Evolutionary conservation across 805 yeast species (phyloP), one percentile per base, ranked within the genome.

Genomic region (Yarrowia sp.): DNA sequence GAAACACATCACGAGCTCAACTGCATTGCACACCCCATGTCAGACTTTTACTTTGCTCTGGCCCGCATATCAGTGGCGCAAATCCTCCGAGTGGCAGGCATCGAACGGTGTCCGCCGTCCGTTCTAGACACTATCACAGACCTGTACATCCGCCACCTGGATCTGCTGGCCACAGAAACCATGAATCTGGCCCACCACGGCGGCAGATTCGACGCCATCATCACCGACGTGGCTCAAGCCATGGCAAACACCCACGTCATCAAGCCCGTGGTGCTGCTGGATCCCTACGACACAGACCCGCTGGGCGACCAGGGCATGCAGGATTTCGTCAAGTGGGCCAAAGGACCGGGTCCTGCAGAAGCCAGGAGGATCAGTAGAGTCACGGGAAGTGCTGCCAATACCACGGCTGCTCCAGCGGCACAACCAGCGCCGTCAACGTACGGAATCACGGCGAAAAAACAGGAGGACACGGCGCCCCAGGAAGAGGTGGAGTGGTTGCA

Each of bases 91-190:
- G 86, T 95, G 0, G 85, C 87, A 38, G 99, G 99, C 0, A 91
- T 92, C 73, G 97, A 91, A 70, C 83, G 87, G 72, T 87, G 93
- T 70, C 82, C 87, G 64, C 90, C 94, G 9, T 81, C 85, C 9
- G 84, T 89, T 0, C 80, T 94, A 10, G 93, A 92, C 73, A 83
- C 87, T 1, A 72, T 92, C n/a, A 87, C 96, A 0, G 97, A 92
- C 73, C 74, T 94, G 1, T 86, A 89, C 74, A 79, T 90, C 17
- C 83, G 89, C 68, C 88, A 87, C 74, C 76, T 94, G 52, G 79
- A 80, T 60, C 77, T 87, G 17, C 74, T 94, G 20, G 76, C 87
- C 1, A 71, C 77, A 13, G 85, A 86, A 61, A 79, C 91, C 0
- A 73, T 76, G 39, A 79, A 79, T 65, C 80, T 86, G 66, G 83